Conservation (phyloP, 2,329 filamentous ascomycete species). For the Coniella vitis region DNA sequence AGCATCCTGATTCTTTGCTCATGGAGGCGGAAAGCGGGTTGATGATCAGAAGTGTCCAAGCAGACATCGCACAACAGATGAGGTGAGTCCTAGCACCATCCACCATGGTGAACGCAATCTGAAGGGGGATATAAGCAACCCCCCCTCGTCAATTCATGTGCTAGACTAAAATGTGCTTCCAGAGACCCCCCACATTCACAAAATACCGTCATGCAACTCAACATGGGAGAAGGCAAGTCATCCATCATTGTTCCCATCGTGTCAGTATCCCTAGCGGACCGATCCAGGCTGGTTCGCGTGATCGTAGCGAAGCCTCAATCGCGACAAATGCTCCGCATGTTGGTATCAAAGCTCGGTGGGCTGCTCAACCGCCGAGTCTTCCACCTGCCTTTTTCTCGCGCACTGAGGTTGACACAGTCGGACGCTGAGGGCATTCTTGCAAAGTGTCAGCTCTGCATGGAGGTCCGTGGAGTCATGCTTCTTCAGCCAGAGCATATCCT, state of each 20-base stretch:
- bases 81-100: slow-evolving; percentile 22
- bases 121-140: too few species aligned
- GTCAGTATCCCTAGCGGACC: slow-evolving; percentile 45
- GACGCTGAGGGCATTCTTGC: slow-evolving; percentile 30
- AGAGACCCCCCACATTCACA: slow-evolving; percentile 22
- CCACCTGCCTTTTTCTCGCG: slow-evolving; percentile 53
- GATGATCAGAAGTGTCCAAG: slow-evolving; percentile 53
- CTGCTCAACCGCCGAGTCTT: slow-evolving; percentile 47
- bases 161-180: too few species aligned
- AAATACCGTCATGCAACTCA: slow-evolving; percentile 57
- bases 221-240: slow-evolving; percentile 67
- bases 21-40: slow-evolving; percentile 59
- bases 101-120: too few species aligned
- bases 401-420: slow-evolving; percentile 26
- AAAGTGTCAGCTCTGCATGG: slow-evolving; percentile 40
- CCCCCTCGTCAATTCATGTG: too few species aligned
- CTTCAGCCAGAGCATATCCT: slow-evolving; percentile 58
- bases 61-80: slow-evolving; percentile 52
- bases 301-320: slow-evolving; percentile 56
- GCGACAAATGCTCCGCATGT: slow-evolving; percentile 52
- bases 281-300: slow-evolving; percentile 44
- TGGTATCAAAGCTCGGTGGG: slow-evolving; percentile 48
- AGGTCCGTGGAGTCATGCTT: slow-evolving; percentile 47
- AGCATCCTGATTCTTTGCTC: slow-evolving; percentile 54
- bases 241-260: slow-evolving; percentile 64